Conservation (phyloP, 2,329 filamentous ascomycete species). For the Colletotrichum sp. region DNA sequence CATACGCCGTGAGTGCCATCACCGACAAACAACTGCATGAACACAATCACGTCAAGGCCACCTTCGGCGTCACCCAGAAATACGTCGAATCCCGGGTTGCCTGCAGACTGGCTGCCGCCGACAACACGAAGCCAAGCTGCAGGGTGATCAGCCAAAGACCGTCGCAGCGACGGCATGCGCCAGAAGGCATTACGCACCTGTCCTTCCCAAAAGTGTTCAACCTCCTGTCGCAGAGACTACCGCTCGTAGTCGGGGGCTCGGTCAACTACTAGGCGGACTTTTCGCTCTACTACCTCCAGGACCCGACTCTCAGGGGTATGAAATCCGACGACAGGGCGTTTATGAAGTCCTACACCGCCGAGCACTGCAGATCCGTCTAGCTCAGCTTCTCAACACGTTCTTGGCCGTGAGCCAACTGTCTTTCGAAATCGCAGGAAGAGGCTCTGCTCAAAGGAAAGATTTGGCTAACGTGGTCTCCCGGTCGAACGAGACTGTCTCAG, state of each 20-base stretch:
- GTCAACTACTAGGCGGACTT: not conserved
- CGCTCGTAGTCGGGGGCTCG: constrained; percentile 34
- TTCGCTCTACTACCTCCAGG: not conserved
- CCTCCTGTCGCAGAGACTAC: not conserved
- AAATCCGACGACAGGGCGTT: accelerated
- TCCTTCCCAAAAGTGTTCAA: not conserved
- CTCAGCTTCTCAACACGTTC: not conserved
- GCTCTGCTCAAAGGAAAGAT: not conserved
- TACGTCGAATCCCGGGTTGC: not conserved
- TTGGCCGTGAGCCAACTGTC: not conserved
- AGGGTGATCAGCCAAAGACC: not conserved
- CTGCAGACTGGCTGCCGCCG: not conserved
- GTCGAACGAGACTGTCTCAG: not conserved
- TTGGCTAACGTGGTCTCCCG: not conserved
- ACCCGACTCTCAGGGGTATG: not conserved
- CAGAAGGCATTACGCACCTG: not conserved
- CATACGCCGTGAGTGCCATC: not conserved
- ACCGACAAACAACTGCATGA: no score
- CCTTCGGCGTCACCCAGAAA: not conserved
- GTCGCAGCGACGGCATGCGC: not conserved
- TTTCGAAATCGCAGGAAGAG: not conserved
- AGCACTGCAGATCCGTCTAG: not conserved
- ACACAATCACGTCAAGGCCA: not conserved
- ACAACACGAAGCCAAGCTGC: not conserved
- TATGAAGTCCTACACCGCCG: not conserved